Evolutionary conservation across 306 rosid species (phyloP).

Genomic region (Ormosia semicastrata): DNA sequence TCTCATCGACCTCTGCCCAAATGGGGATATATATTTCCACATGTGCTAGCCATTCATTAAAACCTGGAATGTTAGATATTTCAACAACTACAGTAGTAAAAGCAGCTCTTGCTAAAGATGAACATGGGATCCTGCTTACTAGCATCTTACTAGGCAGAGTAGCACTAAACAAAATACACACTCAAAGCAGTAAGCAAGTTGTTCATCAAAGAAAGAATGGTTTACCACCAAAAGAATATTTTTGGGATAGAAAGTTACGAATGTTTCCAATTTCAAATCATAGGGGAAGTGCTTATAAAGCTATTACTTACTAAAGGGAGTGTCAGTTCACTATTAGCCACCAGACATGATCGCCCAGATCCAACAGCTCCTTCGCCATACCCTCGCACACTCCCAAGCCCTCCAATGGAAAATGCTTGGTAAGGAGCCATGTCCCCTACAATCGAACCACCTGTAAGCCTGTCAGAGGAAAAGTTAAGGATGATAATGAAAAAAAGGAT

Average conservation of each 20-base stretch:
- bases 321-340: constrained; percentile 77
- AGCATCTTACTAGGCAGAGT: neutral
- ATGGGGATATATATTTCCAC: neutral
- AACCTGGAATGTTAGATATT: neutral
- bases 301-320: constrained; percentile 64
- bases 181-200: neutral
- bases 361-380: constrained; percentile 94
- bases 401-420: constrained; percentile 88
- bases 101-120: neutral
- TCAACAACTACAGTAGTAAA: neutral
- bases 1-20: neutral
- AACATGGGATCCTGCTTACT: neutral
- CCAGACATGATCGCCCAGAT: constrained; percentile 77
- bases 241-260: neutral
- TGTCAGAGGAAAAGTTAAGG: constrained; percentile 35
- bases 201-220: neutral
- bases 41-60: neutral
- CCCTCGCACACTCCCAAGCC: constrained; percentile 77
- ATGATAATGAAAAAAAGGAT: neutral
- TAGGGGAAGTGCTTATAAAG: constrained; percentile 4
- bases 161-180: neutral
- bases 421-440: constrained; percentile 98
- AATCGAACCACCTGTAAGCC: constrained; percentile 82
- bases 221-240: constrained; percentile 1
- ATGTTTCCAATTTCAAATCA: constrained; percentile 12